These are phyloP conservation scores for Apiotrichum sp. DNA, from an alignment of 1,284 basidiomycete species.

Conservation along the genomic window DNA sequence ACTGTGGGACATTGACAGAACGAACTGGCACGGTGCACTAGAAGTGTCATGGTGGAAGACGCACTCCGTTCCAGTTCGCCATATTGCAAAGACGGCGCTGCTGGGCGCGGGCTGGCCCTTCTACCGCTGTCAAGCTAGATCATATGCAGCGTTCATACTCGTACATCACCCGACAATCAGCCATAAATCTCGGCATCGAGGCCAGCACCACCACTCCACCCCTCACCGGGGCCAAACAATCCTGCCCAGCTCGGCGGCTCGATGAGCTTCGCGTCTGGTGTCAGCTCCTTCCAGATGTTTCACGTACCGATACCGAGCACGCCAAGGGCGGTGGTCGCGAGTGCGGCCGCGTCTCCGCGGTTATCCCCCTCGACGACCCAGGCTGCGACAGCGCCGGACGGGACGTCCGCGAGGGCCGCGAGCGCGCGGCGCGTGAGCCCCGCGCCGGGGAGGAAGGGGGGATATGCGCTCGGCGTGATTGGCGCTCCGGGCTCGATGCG, in stretches of 20 bases:
- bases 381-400: constrained; percentile 45
- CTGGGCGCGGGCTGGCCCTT: too few species aligned
- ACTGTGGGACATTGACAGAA: too few species aligned
- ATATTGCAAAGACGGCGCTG: too few species aligned
- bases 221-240: constrained; percentile 37
- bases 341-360: constrained; percentile 59
- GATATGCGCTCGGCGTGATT: constrained; percentile 26
- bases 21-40: too few species aligned
- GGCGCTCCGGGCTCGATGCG: constrained; percentile 4
- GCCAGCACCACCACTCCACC: constrained; percentile 41
- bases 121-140: too few species aligned
- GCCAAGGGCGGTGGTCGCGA: constrained; percentile 56
- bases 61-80: too few species aligned
- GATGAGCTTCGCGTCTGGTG: constrained; percentile 17
- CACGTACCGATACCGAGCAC: constrained; percentile 45
- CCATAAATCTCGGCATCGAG: constrained; percentile 42
- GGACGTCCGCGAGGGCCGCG: constrained; percentile 43
- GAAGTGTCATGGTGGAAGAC: too few species aligned
- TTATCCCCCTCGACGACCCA: constrained; percentile 74
- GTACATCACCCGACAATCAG: constrained; percentile 16
- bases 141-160: too few species aligned
- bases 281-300: background rate
- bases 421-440: constrained; percentile 64
- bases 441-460: constrained; percentile 58
- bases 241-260: constrained; percentile 41